Conservation (phyloP, 2,329 filamentous ascomycete genomes). For the Neonectria ditissima region DNA sequence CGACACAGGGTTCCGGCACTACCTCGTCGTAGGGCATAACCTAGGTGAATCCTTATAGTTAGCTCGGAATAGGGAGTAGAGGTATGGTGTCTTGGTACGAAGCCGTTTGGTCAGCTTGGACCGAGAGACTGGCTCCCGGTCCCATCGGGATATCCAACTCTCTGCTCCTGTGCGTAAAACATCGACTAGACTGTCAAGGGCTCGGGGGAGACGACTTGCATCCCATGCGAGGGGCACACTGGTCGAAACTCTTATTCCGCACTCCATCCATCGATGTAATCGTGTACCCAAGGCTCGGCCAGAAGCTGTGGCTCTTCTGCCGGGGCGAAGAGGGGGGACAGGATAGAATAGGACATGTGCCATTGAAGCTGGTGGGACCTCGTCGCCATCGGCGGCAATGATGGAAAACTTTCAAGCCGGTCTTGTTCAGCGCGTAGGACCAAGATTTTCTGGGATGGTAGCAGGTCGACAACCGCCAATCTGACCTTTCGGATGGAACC, state of each 20-base stretch:
- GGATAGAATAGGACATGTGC: conserved; percentile 1
- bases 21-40: background rate
- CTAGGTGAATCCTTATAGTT: background rate
- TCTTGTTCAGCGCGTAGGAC: background rate
- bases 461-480: background rate
- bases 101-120: background rate
- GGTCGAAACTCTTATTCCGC: background rate
- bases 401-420: background rate
- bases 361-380: background rate
- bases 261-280: conserved; percentile 8
- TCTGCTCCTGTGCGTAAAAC: conserved; percentile 5
- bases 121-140: conserved; percentile 13
- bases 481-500: background rate
- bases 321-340: conserved; percentile 12
- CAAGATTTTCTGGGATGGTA: no score
- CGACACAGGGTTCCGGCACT: conserved; percentile 5
- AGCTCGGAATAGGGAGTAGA: background rate
- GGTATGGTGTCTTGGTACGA: background rate
- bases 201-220: background rate
- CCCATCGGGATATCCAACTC: conserved; percentile 2
- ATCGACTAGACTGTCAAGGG: conserved; percentile 4
- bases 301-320: conserved; percentile 13
- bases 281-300: conserved; percentile 9
- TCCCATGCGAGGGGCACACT: background rate
- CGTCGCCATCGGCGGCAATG: conserved; percentile 9